Percentiles rank a stretch among this genome's conserved stretches.
These are phyloP conservation scores for Vanderwaltozyma verrucispora DNA, from an alignment of 805 yeast genomes.

Conservation along the genomic window DNA sequence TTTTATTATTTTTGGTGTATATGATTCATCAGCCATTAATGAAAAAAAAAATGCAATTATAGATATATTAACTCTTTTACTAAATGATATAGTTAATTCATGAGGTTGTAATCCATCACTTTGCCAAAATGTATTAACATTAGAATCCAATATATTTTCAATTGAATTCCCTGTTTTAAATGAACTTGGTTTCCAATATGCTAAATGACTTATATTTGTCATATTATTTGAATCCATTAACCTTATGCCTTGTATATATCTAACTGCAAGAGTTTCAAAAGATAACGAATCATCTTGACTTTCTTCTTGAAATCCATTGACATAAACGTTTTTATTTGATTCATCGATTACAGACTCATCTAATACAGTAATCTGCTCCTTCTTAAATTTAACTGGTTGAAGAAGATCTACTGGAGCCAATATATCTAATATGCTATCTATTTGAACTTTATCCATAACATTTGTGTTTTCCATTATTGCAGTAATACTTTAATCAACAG, in stretches of 20 bases:
- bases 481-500: too few relatives aligned
- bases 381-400: background rate
- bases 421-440: background rate
- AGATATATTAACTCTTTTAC: conserved; percentile 61
- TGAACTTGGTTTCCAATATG: conserved; percentile 78
- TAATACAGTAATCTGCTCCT: background rate
- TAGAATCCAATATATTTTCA: conserved; percentile 59
- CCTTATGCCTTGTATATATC: conserved; percentile 17
- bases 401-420: background rate
- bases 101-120: conserved; percentile 92
- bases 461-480: too few relatives aligned
- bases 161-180: conserved; percentile 64
- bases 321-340: conserved; percentile 8
- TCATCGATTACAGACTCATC: conserved; percentile 11
- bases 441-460: background rate
- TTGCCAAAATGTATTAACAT: conserved; percentile 79
- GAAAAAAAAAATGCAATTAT: conserved; percentile 65
- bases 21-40: conserved; percentile 70
- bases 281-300: conserved; percentile 13
- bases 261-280: conserved; percentile 8
- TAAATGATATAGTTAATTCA: conserved; percentile 63
- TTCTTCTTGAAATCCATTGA: conserved; percentile 10
- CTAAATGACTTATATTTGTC: conserved; percentile 69
- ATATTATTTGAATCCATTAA: conserved; percentile 34
- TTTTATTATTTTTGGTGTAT: conserved; percentile 53